Conservation (phyloP, 371 early-diverging fungal species). For the Mortierella sp. region DNA sequence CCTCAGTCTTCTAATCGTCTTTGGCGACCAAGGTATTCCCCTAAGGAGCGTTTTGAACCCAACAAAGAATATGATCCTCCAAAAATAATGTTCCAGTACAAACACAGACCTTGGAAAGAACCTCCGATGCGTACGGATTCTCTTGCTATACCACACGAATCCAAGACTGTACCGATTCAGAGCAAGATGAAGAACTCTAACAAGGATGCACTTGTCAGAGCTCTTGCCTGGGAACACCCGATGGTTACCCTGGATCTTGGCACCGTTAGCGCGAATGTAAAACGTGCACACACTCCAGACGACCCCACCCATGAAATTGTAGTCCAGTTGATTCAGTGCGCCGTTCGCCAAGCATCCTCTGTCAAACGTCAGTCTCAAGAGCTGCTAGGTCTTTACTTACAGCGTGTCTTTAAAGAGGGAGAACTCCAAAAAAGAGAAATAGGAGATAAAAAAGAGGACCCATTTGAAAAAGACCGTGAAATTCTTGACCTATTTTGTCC, state of each 20-base stretch:
- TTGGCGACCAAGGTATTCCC: conserved; percentile 12
- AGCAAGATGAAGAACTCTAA: no score
- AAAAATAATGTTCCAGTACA: conserved; percentile 8
- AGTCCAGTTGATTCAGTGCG: conserved; percentile 5
- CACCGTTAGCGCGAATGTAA: conserved; percentile 2
- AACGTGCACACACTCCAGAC: background rate
- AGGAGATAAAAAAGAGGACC: background rate
- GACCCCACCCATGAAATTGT: background rate
- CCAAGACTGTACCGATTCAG: no score
- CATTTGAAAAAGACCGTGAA: background rate
- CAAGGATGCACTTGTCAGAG: background rate
- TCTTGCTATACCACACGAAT: no score
- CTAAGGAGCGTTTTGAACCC: conserved; percentile 3
- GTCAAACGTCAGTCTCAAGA: conserved; percentile 10
- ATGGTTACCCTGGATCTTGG: conserved; percentile 16
- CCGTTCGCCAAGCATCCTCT: conserved; percentile 16
- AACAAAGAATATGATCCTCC: conserved; percentile 10
- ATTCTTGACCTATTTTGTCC: conserved; percentile 15
- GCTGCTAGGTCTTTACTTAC: conserved; percentile 15
- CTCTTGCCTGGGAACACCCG: conserved; percentile 13
- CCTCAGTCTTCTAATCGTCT: background rate
- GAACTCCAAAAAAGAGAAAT: background rate
- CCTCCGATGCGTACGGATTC: background rate
- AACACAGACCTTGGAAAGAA: conserved; percentile 11
- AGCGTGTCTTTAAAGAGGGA: conserved; percentile 6